Evolutionary conservation across 257 asterid species (phyloP).

Genomic region (Haberlea rhodopensis): DNA sequence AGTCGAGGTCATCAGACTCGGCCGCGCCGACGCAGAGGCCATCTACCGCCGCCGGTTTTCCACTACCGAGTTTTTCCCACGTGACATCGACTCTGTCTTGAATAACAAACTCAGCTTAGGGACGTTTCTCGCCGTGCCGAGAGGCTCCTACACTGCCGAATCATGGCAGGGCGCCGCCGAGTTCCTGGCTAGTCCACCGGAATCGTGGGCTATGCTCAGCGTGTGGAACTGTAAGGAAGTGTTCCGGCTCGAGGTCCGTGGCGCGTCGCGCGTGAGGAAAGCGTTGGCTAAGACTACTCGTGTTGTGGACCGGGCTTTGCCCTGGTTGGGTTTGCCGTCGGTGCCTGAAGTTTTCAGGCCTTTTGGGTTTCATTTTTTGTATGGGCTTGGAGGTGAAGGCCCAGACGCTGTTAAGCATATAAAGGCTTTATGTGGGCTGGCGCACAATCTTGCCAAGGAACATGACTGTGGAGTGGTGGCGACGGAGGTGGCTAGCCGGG

Average conservation of each 20-base stretch:
- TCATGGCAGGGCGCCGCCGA: conserved; percentile 53
- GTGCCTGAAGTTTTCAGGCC: conserved; percentile 73
- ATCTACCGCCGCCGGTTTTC: conserved; percentile 66
- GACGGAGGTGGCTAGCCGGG: conserved; percentile 65
- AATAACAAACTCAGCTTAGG: conserved; percentile 59
- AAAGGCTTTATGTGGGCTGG: conserved; percentile 45
- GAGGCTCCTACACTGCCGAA: conserved; percentile 28
- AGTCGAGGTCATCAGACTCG: conserved; percentile 47
- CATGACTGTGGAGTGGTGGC: conserved; percentile 81
- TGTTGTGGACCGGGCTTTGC: conserved; percentile 73
- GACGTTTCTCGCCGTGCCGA: conserved; percentile 62
- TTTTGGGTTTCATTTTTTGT: conserved; percentile 70
- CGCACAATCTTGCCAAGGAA: conserved; percentile 66
- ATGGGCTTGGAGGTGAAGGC: conserved; percentile 94
- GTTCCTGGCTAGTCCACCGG: conserved; percentile 51
- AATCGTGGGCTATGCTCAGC: conserved; percentile 84
- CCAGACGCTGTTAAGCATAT: conserved; percentile 35
- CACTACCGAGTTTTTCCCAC: conserved; percentile 77
- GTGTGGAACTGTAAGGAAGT: conserved; percentile 83
- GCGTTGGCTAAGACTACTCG: conserved; percentile 53
- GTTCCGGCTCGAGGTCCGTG: conserved; percentile 70
- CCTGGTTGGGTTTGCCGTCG: conserved; percentile 67
- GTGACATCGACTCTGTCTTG: conserved; percentile 68
- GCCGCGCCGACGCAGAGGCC: conserved; percentile 50
- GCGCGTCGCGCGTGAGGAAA: conserved; percentile 60